These are phyloP conservation scores for Fusarium acutatum DNA, from an alignment of 2,329 filamentous ascomycete species.

Conservation along the genomic window DNA sequence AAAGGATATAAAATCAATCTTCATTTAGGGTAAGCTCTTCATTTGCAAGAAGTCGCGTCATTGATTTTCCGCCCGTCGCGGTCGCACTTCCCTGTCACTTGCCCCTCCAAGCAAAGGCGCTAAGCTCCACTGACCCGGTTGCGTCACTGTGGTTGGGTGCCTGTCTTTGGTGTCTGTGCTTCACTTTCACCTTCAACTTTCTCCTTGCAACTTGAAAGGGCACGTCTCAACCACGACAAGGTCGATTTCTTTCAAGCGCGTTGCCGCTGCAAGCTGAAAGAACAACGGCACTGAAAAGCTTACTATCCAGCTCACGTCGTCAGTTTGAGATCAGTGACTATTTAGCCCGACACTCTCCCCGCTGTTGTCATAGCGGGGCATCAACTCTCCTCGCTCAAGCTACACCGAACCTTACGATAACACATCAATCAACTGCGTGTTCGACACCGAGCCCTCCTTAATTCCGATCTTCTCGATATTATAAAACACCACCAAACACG, in stretches of 20 bases:
- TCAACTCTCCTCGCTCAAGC: conserved; percentile 19
- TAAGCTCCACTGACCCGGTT: conserved; percentile 33
- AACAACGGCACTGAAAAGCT: not conserved
- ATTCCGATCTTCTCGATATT: not conserved
- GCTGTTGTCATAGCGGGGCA: conserved; percentile 33
- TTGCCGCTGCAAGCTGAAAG: not conserved
- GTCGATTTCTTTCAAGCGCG: not conserved
- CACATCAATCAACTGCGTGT: not conserved
- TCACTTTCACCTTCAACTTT: conserved; percentile 34
- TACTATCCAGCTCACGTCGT: not conserved
- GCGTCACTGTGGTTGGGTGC: conserved; percentile 47
- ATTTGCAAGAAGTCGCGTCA: conserved; percentile 16
- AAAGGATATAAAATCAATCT: not conserved
- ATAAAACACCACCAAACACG: not conserved
- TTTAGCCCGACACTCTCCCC: conserved; percentile 1
- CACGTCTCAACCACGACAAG: not conserved
- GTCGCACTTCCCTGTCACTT: conserved; percentile 1
- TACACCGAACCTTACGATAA: conserved; percentile 31
- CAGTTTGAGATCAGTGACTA: not conserved
- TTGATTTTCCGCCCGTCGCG: conserved; percentile 34
- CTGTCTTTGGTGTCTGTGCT: conserved; percentile 40
- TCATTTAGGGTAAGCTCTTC: conserved; percentile 12
- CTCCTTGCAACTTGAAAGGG: conserved; percentile 7
- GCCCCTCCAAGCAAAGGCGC: conserved; percentile 27
- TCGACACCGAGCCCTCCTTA: not conserved